Percentiles rank a stretch among this genome's conserved stretches.
phyloP scores from a whole-genome alignment of 306 rosid genomes.

The Heteromeles arbutifolia region DNA sequence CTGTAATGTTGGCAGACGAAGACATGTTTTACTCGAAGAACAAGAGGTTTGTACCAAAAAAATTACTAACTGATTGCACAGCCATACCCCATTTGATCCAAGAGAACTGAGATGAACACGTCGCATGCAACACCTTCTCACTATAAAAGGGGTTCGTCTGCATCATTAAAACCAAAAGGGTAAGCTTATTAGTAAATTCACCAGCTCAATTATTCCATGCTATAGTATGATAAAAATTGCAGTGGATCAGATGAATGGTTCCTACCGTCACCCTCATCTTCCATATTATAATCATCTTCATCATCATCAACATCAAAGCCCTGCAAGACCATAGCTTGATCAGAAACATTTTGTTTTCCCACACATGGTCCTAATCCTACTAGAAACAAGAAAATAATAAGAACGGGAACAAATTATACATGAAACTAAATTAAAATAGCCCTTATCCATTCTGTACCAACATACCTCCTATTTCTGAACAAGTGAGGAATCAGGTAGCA shows the following conservation, averaged over 20 bases:
- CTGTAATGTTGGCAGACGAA: too few relatives aligned
- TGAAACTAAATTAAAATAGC: too few relatives aligned
- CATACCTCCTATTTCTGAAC: too few relatives aligned
- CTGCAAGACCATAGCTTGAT: not conserved
- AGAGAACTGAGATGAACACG: not conserved
- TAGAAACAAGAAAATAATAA: not conserved
- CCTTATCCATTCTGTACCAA: too few relatives aligned
- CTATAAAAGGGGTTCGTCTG: not conserved
- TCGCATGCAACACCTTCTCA: not conserved
- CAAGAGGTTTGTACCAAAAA: slow-evolving; percentile 70
- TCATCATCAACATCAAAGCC: not conserved
- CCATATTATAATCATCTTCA: slow-evolving; percentile 1
- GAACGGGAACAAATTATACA: too few relatives aligned
- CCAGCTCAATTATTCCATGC: not conserved
- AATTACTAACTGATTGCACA: not conserved
- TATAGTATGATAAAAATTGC: not conserved
- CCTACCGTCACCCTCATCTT: not conserved
- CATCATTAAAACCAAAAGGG: not conserved
- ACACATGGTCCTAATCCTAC: not conserved
- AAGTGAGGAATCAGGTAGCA: too few relatives aligned
- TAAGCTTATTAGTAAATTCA: not conserved
- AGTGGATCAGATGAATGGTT: not conserved
- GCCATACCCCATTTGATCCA: not conserved
- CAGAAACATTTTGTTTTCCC: not conserved
- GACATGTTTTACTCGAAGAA: slow-evolving; percentile 32